phyloP scores from a whole-genome alignment of 106 monocot genomes.

The Dioscorea zingiberensis region DNA sequence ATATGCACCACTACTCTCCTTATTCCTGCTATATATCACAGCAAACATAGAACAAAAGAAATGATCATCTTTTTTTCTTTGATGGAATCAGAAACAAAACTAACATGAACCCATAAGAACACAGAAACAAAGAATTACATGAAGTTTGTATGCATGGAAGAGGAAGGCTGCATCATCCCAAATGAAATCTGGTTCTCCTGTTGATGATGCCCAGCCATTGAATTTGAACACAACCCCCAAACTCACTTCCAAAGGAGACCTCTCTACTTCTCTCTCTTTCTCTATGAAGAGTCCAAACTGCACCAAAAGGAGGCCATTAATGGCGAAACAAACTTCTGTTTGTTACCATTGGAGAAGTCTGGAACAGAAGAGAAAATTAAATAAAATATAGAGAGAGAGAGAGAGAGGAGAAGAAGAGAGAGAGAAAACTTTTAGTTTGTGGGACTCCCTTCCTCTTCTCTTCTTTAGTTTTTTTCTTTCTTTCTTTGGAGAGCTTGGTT shows the following conservation, averaged over 20 bases:
- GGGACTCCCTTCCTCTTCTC: not conserved
- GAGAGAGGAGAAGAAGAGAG: too few species aligned
- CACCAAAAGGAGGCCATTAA: constrained; percentile 10
- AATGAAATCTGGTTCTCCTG: constrained; percentile 39
- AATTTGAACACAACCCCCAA: not conserved
- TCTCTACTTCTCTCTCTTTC: not conserved
- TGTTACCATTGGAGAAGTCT: not conserved
- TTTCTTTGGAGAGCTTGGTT: too few species aligned
- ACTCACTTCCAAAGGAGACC: not conserved
- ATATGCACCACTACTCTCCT: constrained; percentile 45
- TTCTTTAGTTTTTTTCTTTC: not conserved
- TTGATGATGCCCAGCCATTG: constrained; percentile 4
- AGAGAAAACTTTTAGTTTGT: too few species aligned
- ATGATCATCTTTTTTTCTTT: not conserved
- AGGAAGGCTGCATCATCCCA: constrained; percentile 31
- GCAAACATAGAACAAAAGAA: not conserved
- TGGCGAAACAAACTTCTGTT: constrained; percentile 14
- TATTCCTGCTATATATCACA: constrained; percentile 19
- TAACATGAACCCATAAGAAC: not conserved
- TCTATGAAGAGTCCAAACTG: not conserved
- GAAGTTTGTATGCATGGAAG: constrained; percentile 41
- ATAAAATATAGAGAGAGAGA: too few species aligned
- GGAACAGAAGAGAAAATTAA: not conserved
- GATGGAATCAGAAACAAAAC: not conserved
- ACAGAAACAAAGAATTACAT: constrained; percentile 15